These are phyloP conservation scores for Liriodendron chinense DNA, from an alignment of 164 flowering plant genomes.

Conservation along the genomic window DNA sequence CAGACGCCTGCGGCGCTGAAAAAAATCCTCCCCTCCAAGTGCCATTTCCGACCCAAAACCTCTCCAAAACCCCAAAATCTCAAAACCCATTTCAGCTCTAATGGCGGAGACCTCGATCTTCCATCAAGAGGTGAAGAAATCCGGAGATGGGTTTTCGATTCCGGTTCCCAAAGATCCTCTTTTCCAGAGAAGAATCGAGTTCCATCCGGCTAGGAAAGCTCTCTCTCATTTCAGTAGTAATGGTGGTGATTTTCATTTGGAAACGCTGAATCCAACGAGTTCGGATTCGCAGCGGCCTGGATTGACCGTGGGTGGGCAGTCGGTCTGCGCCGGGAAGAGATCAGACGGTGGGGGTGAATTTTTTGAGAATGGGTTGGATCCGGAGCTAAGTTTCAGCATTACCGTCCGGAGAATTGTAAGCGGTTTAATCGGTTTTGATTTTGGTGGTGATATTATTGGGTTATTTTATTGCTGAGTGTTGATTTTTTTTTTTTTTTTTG, in stretches of 20 bases:
- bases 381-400: conserved; percentile 58
- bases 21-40: neutral
- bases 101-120: conserved; percentile 22
- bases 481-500: neutral
- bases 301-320: neutral
- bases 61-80: neutral
- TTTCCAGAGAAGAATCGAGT: conserved; percentile 48
- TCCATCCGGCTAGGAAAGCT: conserved; percentile 52
- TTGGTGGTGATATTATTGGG: neutral
- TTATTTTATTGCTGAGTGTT: neutral
- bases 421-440: neutral
- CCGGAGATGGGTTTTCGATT: conserved; percentile 9
- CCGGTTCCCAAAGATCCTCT: conserved; percentile 13
- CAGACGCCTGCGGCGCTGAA: neutral
- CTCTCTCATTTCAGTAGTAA: conserved; percentile 23
- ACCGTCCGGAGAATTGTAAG: conserved; percentile 77
- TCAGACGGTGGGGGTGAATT: conserved; percentile 29
- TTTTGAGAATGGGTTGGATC: conserved; percentile 54
- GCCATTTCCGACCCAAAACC: neutral
- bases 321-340: conserved; percentile 24
- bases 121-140: conserved; percentile 6
- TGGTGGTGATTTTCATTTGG: conserved; percentile 49
- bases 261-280: conserved; percentile 58
- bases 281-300: conserved; percentile 11
- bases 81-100: neutral